Base-by-base conservation (phyloP, 2,329 filamentous ascomycete species). In the Aspergillus quadrilineatus region DNA sequence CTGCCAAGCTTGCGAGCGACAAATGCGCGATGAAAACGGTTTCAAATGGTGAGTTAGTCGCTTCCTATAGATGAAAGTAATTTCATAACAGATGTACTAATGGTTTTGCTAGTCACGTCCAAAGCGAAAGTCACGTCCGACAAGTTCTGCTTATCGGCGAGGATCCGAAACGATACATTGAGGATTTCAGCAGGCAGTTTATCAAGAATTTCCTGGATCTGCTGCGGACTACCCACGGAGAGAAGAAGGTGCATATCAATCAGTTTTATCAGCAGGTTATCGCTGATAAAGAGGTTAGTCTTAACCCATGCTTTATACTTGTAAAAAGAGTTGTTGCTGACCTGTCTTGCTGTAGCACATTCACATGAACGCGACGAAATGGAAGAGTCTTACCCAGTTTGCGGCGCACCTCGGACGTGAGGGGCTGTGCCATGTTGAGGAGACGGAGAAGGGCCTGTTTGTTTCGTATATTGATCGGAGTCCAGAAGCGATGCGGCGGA, bases 221-320 rank as follows among this genome's bases (percentile, higher is more conserved):
- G 1, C 80, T 99, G 6, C 83, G 85, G 56, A 96, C 92, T 0
- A 85, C 87, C 0, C 94, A 99, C 67, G 91, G 92, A 60, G 92
- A 96, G 75, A 99, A 99, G 74, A 84, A 86, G 66, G 86, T 97
- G 1, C 84, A 92, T 34, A 85, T 92, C 50, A 99, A 99, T 69
- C 87, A 90, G 60, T 97, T 97, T 73, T 99, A 99, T 75, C 91
- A 97, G 71, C 88, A 92, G 69, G 94, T 96, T 67, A 97, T 97
- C 64, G 82, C 85, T 14, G 88, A 93, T 64, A 92, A 92, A 73
- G 83, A 91, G 67, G 64, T 68, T 37, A 60, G 65, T 65, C 41
- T 6, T 37, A 8, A 44, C 14, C 51, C 26, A 4, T 50, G 12
- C 7, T 41, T 32, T 14, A 34, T 6, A 17, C n/a, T 10, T n/a